phyloP scores from a whole-genome alignment of 441 rosid species.

The Gossypium lobatum region DNA sequence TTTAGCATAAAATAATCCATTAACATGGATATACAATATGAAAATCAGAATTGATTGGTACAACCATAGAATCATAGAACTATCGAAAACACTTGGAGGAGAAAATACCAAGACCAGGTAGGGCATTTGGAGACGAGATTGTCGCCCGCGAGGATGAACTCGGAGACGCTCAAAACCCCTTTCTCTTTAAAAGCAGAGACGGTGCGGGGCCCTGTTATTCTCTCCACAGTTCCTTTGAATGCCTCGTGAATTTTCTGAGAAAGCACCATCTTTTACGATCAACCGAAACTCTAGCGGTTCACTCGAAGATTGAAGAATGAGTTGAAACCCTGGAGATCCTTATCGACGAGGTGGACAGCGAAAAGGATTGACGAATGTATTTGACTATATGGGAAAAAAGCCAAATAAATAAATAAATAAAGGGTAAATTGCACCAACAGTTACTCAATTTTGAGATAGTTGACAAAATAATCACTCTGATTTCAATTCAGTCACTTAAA shows the following conservation, averaged over 20 bases:
- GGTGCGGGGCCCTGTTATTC: conserved; percentile 84
- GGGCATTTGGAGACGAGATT: conserved; percentile 98
- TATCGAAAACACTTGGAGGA: neutral
- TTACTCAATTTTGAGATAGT: too few relatives aligned
- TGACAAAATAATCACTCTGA: too few relatives aligned
- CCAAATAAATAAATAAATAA: too few relatives aligned
- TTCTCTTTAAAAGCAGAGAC: conserved; percentile 95
- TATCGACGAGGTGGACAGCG: too few relatives aligned
- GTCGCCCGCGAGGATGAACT: conserved; percentile 88
- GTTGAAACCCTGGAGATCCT: too few relatives aligned
- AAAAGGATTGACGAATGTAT: too few relatives aligned
- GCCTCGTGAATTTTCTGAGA: conserved; percentile 83
- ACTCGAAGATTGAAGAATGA: too few relatives aligned
- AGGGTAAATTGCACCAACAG: too few relatives aligned
- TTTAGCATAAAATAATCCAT: neutral
- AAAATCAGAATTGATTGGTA: neutral
- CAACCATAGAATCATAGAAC: neutral
- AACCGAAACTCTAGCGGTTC: too few relatives aligned
- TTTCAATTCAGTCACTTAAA: too few relatives aligned
- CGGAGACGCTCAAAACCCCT: conserved; percentile 95
- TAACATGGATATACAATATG: neutral
- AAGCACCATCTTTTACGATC: conserved; percentile 38
- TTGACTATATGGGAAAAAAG: too few relatives aligned
- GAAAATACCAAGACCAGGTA: conserved; percentile 90
- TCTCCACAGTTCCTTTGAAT: conserved; percentile 91